These are phyloP conservation scores for Hibiscus trionum DNA, from an alignment of 345 rosid species.

Conservation along the genomic window DNA sequence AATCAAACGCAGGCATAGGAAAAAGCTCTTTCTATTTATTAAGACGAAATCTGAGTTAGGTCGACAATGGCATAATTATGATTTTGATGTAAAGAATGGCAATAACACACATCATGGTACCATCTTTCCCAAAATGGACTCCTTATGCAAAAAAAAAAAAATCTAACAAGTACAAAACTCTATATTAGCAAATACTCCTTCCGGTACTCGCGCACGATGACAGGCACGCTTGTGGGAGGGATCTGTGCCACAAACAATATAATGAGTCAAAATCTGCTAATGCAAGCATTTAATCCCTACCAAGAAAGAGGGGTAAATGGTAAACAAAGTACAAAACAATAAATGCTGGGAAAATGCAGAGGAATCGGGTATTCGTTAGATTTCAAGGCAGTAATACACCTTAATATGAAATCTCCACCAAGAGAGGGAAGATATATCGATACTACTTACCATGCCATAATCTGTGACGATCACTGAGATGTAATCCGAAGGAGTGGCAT, in stretches of 20 bases:
- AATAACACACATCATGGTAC: background rate
- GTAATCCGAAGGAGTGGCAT: conserved; percentile 73
- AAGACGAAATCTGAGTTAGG: background rate
- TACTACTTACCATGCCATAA: conserved; percentile 62
- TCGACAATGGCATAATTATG: background rate
- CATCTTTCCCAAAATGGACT: background rate
- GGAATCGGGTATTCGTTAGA: background rate
- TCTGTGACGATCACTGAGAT: conserved; percentile 70
- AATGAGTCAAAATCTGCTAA: background rate
- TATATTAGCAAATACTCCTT: conserved; percentile 54
- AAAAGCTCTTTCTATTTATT: background rate
- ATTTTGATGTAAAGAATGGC: background rate
- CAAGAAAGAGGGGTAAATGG: background rate
- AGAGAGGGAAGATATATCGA: background rate
- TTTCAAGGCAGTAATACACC: background rate
- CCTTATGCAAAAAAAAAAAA: background rate
- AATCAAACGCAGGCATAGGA: too few species aligned
- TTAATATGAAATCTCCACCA: background rate
- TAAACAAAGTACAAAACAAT: background rate
- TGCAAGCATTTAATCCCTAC: background rate
- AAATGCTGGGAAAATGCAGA: background rate
- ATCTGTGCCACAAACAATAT: conserved; percentile 27
- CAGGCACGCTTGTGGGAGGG: conserved; percentile 80
- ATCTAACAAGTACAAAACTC: background rate
- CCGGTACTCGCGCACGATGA: conserved; percentile 57